Base-by-base conservation (phyloP, 2,329 filamentous ascomycete species). In the Talaromyces islandicus region DNA sequence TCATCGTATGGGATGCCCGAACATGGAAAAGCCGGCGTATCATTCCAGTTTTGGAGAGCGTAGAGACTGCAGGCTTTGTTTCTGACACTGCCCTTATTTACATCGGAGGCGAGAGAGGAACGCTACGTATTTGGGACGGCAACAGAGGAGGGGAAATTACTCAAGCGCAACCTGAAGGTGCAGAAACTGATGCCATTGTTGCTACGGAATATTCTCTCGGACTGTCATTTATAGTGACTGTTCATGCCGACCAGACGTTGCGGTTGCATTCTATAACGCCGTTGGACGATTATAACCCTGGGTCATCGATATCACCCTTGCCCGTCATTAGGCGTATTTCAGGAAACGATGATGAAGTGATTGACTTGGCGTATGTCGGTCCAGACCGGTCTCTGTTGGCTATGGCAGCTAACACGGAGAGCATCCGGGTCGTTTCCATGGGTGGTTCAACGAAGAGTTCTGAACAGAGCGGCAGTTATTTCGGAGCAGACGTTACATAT, bases 261-360 rank as follows among this genome's bases (percentile, higher is more conserved):
- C 83, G 89, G 54, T 78, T 97, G 32, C 91, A 93, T 72, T 85
- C 84, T 1, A 72, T 76, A 30, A 69, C 73, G 30, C 61, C 73
- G n/a, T 60, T 79, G 41, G 68, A 68, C 24, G 63, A 66, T 46
- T 73, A 71, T 60, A 71, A 71, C 54, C 68, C 71, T 38, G 64
- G 77, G 61, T 66, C 81, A 71, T 68, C 78, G 75, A 70, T 89
- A 77, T 73, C 78, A n/a, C 77, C 84, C n/a, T 73, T 88, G 25
- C 79, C 83, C 10, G 69, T 87, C 0, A 82, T 90, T 51, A 86
- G 90, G 66, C 85, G 91, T 51, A 95, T 99, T 66, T 96, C 93
- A 4, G 95, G 94, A 57, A 97, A 94, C 7, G 92, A 97, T 73
- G 95, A 99, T 72, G 94, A 99, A 73, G 92, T 99, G 57, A 97